Conservation (phyloP, 2,329 filamentous ascomycete species). For the Xylariaceae sp. region DNA sequence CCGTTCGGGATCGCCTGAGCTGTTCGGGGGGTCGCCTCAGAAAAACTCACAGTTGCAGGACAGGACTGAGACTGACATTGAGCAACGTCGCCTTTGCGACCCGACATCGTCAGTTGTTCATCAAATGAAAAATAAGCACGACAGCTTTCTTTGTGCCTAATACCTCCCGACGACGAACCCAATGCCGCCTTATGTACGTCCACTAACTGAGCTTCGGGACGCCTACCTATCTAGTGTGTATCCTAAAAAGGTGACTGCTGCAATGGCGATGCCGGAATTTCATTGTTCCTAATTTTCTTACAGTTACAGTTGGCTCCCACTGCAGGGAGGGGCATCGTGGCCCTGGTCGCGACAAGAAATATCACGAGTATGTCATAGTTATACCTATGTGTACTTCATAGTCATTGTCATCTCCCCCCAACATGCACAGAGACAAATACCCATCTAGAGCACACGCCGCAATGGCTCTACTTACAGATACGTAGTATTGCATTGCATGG, state of each 20-base stretch:
- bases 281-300: neutral
- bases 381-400: neutral
- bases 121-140: neutral
- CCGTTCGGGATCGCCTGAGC: neutral
- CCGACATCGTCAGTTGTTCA: neutral
- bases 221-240: neutral
- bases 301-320: neutral
- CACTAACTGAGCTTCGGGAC: neutral
- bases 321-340: constrained; percentile 3
- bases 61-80: too few species aligned
- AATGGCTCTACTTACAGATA: neutral
- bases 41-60: too few species aligned
- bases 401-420: too few species aligned
- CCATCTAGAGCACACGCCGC: too few species aligned
- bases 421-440: too few species aligned
- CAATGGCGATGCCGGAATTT: neutral
- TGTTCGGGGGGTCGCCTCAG: neutral
- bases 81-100: too few species aligned
- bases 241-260: neutral
- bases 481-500: constrained; percentile 12
- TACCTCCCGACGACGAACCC: neutral
- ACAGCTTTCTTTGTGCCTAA: neutral
- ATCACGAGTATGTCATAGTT: neutral
- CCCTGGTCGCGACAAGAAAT: neutral
- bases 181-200: neutral